Evolutionary conservation across 176 grass and related monocot genomes (phyloP), one percentile per base, ranked within the genome.

Genomic region (Aechmea fasciata): DNA sequence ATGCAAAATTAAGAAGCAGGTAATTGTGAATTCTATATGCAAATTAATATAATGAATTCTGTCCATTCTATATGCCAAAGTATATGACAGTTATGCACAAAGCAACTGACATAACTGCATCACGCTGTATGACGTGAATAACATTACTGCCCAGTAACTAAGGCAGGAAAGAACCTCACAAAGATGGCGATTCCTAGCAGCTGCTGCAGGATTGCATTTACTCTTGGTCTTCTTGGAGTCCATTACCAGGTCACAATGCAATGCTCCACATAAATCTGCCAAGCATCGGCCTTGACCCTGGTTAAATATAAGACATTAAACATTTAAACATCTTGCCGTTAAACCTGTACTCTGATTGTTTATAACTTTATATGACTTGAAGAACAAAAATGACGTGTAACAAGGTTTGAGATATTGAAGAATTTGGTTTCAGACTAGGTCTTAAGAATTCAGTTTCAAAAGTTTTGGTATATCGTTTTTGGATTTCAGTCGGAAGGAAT

Each of bases 131-230:
- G 33, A 41, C 33, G 33, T 41, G 33, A 41, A 41, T 33, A 14
- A 69, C 71, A 68, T 49, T 65, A 61, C 41, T 49, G 66, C 48
- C 49, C 66, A 61, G 54, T 55, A 25, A 85, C 50, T 51, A 49
- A 76, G 53, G 70, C 15, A 20, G 50, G 81, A 79, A 68, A 85
- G 70, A 90, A 97, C 93, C 93, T 97, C 93, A 81, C 93, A 97
- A 85, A 89, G 83, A 82, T 90, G 93, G 55, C 50, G 93, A 50
- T 97, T 97, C 76, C 89, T 90, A 78, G 86, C 69, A 77, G 83
- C 81, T 51, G 77, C 89, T 76, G 93, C 81, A 51, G 79, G 81
- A 91, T 90, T 97, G 81, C 89, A 97, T 92, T 97, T 97, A 73
- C 75, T 82, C 79, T 97, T 97, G 61, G 77, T 52, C 66, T 87